Percentiles rank a stretch among this genome's conserved stretches.
These are phyloP conservation scores for Talaromyces borbonicus DNA, from an alignment of 495 filamentous ascomycete genomes.

Conservation along the genomic window DNA sequence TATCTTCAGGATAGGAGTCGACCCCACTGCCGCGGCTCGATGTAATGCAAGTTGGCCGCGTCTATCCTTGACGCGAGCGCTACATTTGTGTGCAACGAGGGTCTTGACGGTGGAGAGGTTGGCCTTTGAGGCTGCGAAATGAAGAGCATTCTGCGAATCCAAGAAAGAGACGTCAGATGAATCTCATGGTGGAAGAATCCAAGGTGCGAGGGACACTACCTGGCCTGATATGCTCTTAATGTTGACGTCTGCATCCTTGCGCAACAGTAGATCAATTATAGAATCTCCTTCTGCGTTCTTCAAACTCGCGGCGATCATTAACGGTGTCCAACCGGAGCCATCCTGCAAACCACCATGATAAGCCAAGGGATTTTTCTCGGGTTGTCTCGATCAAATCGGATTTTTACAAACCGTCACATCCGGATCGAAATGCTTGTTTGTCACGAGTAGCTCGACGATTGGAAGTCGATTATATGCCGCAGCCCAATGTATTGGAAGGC, in stretches of 20 bases:
- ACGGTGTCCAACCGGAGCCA: slow-evolving; percentile 82
- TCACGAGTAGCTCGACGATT: slow-evolving; percentile 60
- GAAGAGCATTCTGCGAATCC: slow-evolving; percentile 62
- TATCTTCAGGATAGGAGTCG: slow-evolving; percentile 71
- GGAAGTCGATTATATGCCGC: slow-evolving; percentile 70
- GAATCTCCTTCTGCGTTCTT: slow-evolving; percentile 47
- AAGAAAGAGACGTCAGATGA: slow-evolving; percentile 16
- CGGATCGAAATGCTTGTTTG: slow-evolving; percentile 67
- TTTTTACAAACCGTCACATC: slow-evolving; percentile 68
- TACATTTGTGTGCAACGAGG: slow-evolving; percentile 66
- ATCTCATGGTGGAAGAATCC: neutral
- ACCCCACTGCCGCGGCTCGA: slow-evolving; percentile 82
- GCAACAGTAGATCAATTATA: slow-evolving; percentile 61
- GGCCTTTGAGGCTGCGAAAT: slow-evolving; percentile 84
- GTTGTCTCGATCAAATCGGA: no score
- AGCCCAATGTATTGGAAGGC: slow-evolving; percentile 93
- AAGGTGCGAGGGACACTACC: slow-evolving; percentile 22
- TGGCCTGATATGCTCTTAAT: slow-evolving; percentile 60
- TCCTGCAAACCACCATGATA: slow-evolving; percentile 42
- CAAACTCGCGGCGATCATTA: slow-evolving; percentile 86
- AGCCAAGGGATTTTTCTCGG: slow-evolving; percentile 3
- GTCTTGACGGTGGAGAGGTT: slow-evolving; percentile 73
- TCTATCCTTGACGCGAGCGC: slow-evolving; percentile 75
- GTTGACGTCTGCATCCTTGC: slow-evolving; percentile 75
- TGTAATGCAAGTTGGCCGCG: slow-evolving; percentile 81